Percentiles rank a stretch among this genome's conserved stretches.
Evolutionary conservation across 805 yeast species (phyloP).

Genomic region (Zygosaccharomyces bailii): DNA sequence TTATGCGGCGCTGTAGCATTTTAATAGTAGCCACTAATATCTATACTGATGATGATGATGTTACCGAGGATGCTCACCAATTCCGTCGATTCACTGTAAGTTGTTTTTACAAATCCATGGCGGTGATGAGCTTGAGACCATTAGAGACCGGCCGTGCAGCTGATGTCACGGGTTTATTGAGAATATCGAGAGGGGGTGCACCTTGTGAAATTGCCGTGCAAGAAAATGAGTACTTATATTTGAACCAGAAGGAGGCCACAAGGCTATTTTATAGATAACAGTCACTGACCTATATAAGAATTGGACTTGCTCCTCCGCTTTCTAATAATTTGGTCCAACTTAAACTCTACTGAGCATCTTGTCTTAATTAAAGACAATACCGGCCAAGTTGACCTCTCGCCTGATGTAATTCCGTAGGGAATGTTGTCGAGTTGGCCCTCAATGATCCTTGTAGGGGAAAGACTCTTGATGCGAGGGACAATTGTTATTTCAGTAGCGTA

Average conservation of each 20-base stretch:
- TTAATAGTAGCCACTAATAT: slow-evolving; percentile 21
- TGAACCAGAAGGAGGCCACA: slow-evolving; percentile 52
- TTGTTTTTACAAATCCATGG: slow-evolving; percentile 27
- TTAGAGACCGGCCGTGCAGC: slow-evolving; percentile 76
- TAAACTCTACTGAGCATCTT: slow-evolving; percentile 85
- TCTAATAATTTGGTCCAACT: slow-evolving; percentile 68
- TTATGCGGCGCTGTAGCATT: slow-evolving; percentile 24
- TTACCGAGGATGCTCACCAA: slow-evolving; percentile 25
- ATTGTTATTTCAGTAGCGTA: slow-evolving; percentile 81
- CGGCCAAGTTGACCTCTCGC: slow-evolving; percentile 94
- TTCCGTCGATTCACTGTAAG: slow-evolving; percentile 24
- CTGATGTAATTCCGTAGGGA: slow-evolving; percentile 85
- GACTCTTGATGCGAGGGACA: slow-evolving; percentile 77
- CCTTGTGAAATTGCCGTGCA: slow-evolving; percentile 30
- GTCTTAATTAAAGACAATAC: slow-evolving; percentile 79
- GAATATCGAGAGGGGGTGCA: slow-evolving; percentile 55
- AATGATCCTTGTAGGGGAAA: slow-evolving; percentile 70
- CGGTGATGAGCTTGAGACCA: slow-evolving; percentile 54
- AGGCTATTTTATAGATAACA: slow-evolving; percentile 40
- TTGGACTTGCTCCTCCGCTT: slow-evolving; percentile 28
- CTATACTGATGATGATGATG: slow-evolving; percentile 3
- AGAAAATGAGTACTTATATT: slow-evolving; percentile 64
- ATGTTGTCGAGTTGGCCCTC: slow-evolving; percentile 78
- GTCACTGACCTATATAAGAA: slow-evolving; percentile 9
- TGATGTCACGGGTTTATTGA: slow-evolving; percentile 73